Base-by-base conservation (phyloP, 176 grass and related monocot species). In the Thalia dealbata region DNA sequence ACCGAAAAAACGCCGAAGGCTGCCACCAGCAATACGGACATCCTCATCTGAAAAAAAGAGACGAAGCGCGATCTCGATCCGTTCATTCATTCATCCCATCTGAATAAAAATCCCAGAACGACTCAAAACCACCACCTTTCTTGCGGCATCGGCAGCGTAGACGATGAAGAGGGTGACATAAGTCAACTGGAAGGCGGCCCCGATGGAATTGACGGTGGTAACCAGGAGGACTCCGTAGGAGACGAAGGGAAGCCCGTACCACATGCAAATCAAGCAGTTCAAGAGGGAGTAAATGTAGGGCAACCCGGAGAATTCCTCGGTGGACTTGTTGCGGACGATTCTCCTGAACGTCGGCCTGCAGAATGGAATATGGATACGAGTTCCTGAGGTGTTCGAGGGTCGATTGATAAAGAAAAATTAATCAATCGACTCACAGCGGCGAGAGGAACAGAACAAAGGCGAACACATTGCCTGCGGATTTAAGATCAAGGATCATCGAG, bases 221-320 rank as follows among this genome's bases (percentile, higher is more conserved):
- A 96, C 88, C 50, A 96, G 76, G 32, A 85, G 16, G 67, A 85
- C 79, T 27, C 80, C 84, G 14, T 79, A 67, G 3, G 88, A 81
- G 71, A 96, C 79, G 50, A 75, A 89, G 0, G 92, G 92, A 42
- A 96, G 84, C 3, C 92, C 88, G n/a, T 96, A 96, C 92, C 92
- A 96, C 48, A 90, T 48, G 80, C 87, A 96, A 79, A 91, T 83
- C 67, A 84, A 73, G 88, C 92, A 96, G 77, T 96, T 91, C 76
- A 91, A 79, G 19, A 96, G 83, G 74, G 92, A 91, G 29, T 84
- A 76, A 16, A 84, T 6, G 63, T 96, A 96, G 0, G 92, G 92
- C 24, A 88, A 65, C 25, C 81, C 91, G 3, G 90, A 89, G 79
- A 96, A 96, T 42, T 86, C 81, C 86, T 96, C 88, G 1, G 86